These are phyloP conservation scores for Mycosphaerella sp. DNA, from an alignment of 2,329 filamentous ascomycete genomes.

Conservation along the genomic window DNA sequence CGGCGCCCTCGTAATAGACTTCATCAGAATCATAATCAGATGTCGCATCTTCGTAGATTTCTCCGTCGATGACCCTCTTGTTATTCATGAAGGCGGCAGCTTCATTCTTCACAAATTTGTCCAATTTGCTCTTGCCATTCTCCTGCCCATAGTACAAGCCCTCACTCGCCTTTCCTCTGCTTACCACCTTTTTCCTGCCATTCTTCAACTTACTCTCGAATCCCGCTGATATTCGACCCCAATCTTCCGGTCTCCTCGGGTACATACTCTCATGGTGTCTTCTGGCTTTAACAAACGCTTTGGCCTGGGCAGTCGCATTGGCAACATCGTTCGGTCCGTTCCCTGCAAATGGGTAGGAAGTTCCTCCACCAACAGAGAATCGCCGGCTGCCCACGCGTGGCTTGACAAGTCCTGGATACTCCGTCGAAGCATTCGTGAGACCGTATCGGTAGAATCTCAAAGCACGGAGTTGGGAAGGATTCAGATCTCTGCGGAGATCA, in stretches of 20 bases:
- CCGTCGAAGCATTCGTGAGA: background rate
- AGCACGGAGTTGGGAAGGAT: background rate
- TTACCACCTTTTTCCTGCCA: background rate
- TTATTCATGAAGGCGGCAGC: too few relatives aligned
- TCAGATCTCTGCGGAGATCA: background rate
- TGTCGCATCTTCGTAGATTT: too few relatives aligned
- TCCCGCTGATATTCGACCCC: too few relatives aligned
- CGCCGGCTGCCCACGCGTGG: too few relatives aligned
- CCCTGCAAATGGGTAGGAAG: background rate
- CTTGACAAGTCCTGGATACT: background rate
- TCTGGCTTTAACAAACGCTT: background rate
- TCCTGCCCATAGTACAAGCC: background rate
- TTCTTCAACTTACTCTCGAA: background rate
- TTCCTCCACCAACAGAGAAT: background rate
- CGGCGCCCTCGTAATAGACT: background rate
- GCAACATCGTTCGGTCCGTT: background rate
- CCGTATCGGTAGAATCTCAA: background rate
- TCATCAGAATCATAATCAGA: background rate
- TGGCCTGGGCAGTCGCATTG: background rate
- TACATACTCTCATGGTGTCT: background rate
- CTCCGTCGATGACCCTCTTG: too few relatives aligned
- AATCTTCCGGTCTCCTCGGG: background rate
- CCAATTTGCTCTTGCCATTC: too few relatives aligned
- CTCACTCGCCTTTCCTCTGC: background rate
- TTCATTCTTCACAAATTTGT: too few relatives aligned